Evolutionary conservation across 2,329 filamentous ascomycete genomes (phyloP).

Genomic region (Tolypocladium ovalisporum): DNA sequence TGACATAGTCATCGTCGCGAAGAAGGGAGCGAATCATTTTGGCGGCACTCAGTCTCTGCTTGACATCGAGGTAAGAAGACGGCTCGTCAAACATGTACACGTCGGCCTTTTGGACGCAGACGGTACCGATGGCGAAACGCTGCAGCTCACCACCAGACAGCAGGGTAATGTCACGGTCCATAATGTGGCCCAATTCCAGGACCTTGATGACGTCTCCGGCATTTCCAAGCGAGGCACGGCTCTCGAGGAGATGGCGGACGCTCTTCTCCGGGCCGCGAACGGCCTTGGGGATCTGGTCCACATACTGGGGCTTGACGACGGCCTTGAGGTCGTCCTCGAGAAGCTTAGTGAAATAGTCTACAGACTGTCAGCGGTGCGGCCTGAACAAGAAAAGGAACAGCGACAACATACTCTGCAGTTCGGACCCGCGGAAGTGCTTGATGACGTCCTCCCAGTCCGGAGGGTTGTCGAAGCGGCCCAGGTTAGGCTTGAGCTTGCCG

Average conservation of each 20-base stretch:
- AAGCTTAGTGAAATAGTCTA: slow-evolving; percentile 95
- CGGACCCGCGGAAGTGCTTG: slow-evolving; percentile 95
- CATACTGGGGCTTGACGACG: slow-evolving; percentile 97
- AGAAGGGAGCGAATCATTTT: slow-evolving; percentile 87
- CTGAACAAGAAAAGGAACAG: background rate
- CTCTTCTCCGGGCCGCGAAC: slow-evolving; percentile 72
- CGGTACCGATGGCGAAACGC: slow-evolving; percentile 91
- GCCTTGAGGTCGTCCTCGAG: slow-evolving; percentile 95
- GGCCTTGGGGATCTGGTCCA: slow-evolving; percentile 93
- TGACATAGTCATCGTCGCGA: slow-evolving; percentile 85
- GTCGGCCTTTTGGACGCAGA: slow-evolving; percentile 92
- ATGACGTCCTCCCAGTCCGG: slow-evolving; percentile 99
- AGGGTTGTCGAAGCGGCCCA: slow-evolving; percentile 90
- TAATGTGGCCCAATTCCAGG: slow-evolving; percentile 79
- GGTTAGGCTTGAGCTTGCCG: slow-evolving; percentile 95
- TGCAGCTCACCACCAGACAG: slow-evolving; percentile 97
- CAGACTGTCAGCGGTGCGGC: background rate
- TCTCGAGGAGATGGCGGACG: slow-evolving; percentile 68
- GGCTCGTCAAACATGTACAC: slow-evolving; percentile 99
- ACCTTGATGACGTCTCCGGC: slow-evolving; percentile 71
- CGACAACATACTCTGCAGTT: slow-evolving; percentile 73
- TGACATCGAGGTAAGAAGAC: slow-evolving; percentile 97
- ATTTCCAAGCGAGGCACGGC: slow-evolving; percentile 67
- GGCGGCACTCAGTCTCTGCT: slow-evolving; percentile 90
- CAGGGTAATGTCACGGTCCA: slow-evolving; percentile 79